phyloP scores from a whole-genome alignment of 176 grass and related monocot species.

The Puya raimondii region DNA sequence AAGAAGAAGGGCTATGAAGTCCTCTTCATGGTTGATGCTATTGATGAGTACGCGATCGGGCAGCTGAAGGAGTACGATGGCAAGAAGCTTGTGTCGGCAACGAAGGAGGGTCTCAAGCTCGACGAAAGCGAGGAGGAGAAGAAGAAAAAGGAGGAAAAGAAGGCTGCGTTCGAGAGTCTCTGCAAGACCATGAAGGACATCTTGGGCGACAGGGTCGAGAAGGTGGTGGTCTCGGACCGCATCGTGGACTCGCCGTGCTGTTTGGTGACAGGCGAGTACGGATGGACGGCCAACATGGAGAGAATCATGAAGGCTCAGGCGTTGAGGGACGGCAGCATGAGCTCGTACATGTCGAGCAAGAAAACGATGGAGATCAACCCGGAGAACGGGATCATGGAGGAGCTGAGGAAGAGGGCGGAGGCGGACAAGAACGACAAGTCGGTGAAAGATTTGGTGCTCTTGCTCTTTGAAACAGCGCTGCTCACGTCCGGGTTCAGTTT shows the following conservation, averaged over 20 bases:
- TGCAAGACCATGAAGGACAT: constrained; percentile 50
- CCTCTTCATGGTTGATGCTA: constrained; percentile 44
- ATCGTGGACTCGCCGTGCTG: constrained; percentile 41
- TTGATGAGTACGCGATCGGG: constrained; percentile 37
- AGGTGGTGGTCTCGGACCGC: constrained; percentile 38
- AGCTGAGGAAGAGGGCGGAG: constrained; percentile 42
- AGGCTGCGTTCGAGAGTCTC: constrained; percentile 29
- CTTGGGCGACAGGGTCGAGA: constrained; percentile 35
- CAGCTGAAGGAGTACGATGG: constrained; percentile 44
- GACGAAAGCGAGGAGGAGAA: constrained; percentile 36
- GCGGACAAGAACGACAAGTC: constrained; percentile 49
- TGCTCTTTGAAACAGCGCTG: constrained; percentile 39
- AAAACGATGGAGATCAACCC: constrained; percentile 57
- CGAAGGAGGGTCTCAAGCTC: constrained; percentile 35
- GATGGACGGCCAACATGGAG: constrained; percentile 51
- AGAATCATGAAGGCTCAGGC: constrained; percentile 55
- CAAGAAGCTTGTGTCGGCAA: constrained; percentile 32
- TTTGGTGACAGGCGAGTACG: constrained; percentile 45
- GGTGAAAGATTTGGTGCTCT: constrained; percentile 39
- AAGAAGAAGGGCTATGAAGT: constrained; percentile 43
- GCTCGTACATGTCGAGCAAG: constrained; percentile 36
- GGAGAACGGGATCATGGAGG: constrained; percentile 47
- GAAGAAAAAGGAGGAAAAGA: constrained; percentile 31
- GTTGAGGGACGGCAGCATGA: constrained; percentile 30
- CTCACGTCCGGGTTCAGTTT: constrained; percentile 44